Evolutionary conservation across 1,284 basidiomycete species (phyloP).

Genomic region (Ganoderma leucocontextum): DNA sequence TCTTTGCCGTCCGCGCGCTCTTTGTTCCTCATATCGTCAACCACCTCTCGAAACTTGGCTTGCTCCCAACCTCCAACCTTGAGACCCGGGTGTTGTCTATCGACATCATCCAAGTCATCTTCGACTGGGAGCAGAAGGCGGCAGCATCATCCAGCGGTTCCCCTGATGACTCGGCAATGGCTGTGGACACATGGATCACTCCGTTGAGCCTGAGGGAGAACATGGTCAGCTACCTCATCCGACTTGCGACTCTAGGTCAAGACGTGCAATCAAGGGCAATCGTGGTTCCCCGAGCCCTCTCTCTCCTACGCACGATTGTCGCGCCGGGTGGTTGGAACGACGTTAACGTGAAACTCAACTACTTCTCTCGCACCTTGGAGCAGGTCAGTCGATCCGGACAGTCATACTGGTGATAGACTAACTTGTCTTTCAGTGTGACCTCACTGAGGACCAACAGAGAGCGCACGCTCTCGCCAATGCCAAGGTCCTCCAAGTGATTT

Average conservation of each 20-base stretch:
- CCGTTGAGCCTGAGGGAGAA: slow-evolving; percentile 87
- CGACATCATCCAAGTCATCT: slow-evolving; percentile 88
- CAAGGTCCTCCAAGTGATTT: slow-evolving; percentile 90
- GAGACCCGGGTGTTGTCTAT: slow-evolving; percentile 88
- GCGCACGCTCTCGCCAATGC: slow-evolving; percentile 84
- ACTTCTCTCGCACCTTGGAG: slow-evolving; percentile 85
- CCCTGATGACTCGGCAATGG: slow-evolving; percentile 29
- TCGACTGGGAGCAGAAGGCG: slow-evolving; percentile 85
- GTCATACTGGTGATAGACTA: background rate
- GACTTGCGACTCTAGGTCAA: slow-evolving; percentile 80
- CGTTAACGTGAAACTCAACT: slow-evolving; percentile 91
- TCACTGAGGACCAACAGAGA: slow-evolving; percentile 72
- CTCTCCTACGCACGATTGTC: slow-evolving; percentile 84
- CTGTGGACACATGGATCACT: slow-evolving; percentile 64
- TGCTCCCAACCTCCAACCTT: slow-evolving; percentile 75
- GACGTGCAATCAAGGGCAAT: slow-evolving; percentile 73
- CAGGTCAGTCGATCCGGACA: slow-evolving; percentile 58
- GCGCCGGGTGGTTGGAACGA: slow-evolving; percentile 91
- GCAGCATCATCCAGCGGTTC: slow-evolving; percentile 41
- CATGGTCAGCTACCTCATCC: slow-evolving; percentile 93
- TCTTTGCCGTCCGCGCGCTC: slow-evolving; percentile 92
- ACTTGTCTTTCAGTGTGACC: slow-evolving; percentile 63
- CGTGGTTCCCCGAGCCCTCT: slow-evolving; percentile 81
- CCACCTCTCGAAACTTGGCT: slow-evolving; percentile 88
- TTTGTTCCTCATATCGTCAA: slow-evolving; percentile 98